Base-by-base conservation (phyloP, 177 flowering plant species). In the Tripterygium wilfordii region DNA sequence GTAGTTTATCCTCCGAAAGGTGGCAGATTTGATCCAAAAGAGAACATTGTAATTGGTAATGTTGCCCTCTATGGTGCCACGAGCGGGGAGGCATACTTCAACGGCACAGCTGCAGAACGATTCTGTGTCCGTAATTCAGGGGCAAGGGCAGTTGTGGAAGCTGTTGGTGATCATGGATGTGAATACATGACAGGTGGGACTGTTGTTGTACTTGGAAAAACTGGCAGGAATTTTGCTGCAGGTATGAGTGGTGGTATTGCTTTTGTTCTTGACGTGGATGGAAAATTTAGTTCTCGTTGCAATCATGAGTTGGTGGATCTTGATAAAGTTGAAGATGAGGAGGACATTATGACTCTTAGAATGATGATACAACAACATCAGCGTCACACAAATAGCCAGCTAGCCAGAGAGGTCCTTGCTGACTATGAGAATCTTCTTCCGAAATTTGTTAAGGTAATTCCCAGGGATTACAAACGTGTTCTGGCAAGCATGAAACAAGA, bases 201-300 rank as follows among this genome's bases (percentile, higher is more conserved):
- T 19, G 97, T 90, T 39, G 88, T 90, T 31, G 88, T 94, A 32
- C 85, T 94, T 49, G 99, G 99, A 7, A 78, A 87, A 67, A 89
- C 97, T 23, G 99, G 99, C 21, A 77, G 99, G 55, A 94, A 94
- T 57, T 94, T 94, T 70, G 99, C 99, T 31, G 99, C 99, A 3
- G 99, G 99, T 45, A 94, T 94, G 99, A 94, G 99, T 64, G 99
- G 99, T 52, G 99, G 99, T 26, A 56, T 85, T 48, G 97, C 99
- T 22, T 94, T 83, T 74, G 94, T 94, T 66, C 85, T 94, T 48
- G 99, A 94, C 47, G 56, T 70, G 45, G 90, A 87, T 61, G 81
- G 71, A 19, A 74, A 62, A 35, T 94, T 94, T 57, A 54, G 39
- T 13, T 70, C 85, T 5, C 67, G 84, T 26, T 94, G 99, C 78